A percentile compares a stretch with the other conserved stretches of the same genome.
phyloP scores from a whole-genome alignment of 1,284 basidiomycete genomes.

The Leccinum griseonigrum region DNA sequence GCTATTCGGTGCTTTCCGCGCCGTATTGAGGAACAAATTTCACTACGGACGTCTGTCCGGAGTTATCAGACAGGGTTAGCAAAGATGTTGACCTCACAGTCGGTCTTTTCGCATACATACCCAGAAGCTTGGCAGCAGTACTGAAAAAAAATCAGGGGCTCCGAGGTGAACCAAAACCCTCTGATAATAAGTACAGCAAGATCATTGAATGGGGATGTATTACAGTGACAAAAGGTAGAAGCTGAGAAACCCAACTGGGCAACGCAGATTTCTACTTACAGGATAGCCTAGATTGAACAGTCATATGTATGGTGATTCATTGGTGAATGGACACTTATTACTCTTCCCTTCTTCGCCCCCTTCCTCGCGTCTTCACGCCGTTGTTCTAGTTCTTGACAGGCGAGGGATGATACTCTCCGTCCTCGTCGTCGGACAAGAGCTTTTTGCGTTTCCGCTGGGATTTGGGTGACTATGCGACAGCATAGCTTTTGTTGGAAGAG shows the following conservation, averaged over 20 bases:
- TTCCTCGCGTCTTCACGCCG: constrained; percentile 38
- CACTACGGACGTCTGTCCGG: too few relatives aligned
- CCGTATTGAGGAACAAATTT: too few relatives aligned
- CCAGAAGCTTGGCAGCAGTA: neutral
- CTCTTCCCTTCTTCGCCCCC: constrained; percentile 16
- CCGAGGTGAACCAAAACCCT: neutral
- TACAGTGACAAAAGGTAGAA: neutral
- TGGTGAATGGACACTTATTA: neutral
- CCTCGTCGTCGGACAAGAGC: constrained; percentile 37
- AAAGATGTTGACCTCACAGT: too few relatives aligned
- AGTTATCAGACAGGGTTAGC: too few relatives aligned
- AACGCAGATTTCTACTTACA: neutral
- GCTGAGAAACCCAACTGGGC: neutral
- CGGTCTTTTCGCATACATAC: neutral
- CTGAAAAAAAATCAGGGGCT: neutral
- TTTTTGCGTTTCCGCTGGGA: constrained; percentile 35
- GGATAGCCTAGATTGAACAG: neutral
- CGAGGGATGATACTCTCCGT: constrained; percentile 47
- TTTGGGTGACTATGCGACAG: constrained; percentile 1
- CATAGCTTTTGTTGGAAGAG: constrained; percentile 8
- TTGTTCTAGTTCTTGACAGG: constrained; percentile 38
- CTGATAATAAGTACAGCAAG: neutral
- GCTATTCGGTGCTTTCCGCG: too few relatives aligned
- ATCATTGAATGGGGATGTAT: neutral
- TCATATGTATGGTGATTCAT: neutral